Evolutionary conservation across 352 stramenopile genomes (phyloP), one percentile per base, ranked within the genome.

Genomic region (Thraustotheca clavata): DNA sequence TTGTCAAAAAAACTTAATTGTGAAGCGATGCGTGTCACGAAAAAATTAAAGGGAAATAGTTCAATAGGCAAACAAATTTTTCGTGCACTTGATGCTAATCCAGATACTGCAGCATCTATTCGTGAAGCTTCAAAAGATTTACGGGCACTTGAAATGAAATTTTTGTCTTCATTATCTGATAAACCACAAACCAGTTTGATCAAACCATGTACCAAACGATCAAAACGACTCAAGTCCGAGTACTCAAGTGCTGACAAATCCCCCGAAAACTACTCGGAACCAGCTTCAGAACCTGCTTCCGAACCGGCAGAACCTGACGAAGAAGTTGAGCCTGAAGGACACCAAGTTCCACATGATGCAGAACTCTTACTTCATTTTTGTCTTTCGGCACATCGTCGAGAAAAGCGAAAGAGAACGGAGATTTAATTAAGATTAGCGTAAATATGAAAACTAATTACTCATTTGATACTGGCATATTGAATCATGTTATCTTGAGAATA

Each of bases 61-160:
- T 92, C 82, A 34, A 91, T 94, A 68, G 85, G 85, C 24, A 94
- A 94, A 60, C 83, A 94, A 69, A 90, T 94, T 55, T 94, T 92
- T 61, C 81, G 85, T 29, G 73, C 81, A 49, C 75, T 91, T 4
- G 84, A 90, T 54, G 75, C 79, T 68, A 86, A 71, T 9, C 69
- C 74, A 1, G 73, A 81, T 35, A 91, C 85, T 46, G 73, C 72
- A 9, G 59, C 69, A 16, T 74, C 76, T 14, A 89, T 91, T 59
- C 62, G 71, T 29, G 71, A 71, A 1, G 84, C 82, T 0, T 71
- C 68, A 36, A 67, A 80, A 31, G 80, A 91, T 35, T 62, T 94
- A 24, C 73, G 70, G 26, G 52, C 85, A 9, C 48, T 91, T 2
- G 83, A 94, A 70, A 71, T 72, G 55, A 67, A 72, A n/a, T 94